Evolutionary conservation across 2,329 filamentous ascomycete genomes (phyloP), one percentile per base, ranked within the genome.

Genomic region (Xylaria sp.): DNA sequence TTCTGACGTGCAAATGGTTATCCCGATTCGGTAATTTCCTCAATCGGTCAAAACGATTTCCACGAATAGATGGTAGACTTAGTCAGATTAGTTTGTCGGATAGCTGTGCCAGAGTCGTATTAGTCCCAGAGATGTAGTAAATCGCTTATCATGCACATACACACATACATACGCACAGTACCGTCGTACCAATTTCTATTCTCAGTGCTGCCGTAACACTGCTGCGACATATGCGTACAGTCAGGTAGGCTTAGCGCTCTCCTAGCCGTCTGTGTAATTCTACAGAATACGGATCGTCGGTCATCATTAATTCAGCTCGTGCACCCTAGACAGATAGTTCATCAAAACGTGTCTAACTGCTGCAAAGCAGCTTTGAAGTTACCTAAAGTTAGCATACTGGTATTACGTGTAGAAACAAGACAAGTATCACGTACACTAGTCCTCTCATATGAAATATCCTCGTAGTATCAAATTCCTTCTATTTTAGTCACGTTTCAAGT

Each of bases 1-100:
- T 39, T 49, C 50, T 51, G 42, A 56, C 36, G 27, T 33, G 22
- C 22, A 29, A 44, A 45, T 66, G 27, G 64, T 39, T 63, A 42
- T 39, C 64, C 59, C 31, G 59, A 66, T 55, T 27, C 42, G 59
- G 64, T 2, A 63, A 66, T 54, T 63, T 66, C 59, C 47, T 49
- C 39, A 59, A 59, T 55, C 36, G 53, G 53, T 27, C 36, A 17
- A 7, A 27, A 29, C 10, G 29, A 20, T 45, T 53, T 53, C 49
- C 49, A 53, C 49, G 49, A 53, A 53, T 36, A 53, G 49, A 20
- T 31, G 10, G 29, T 27, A 27, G 17, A 17, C 2, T 13, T 50
- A 50, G 27, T 50, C 17, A 50, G 47, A 50, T 50, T n/a, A 31
- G 47, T 13, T 39, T 13, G 22, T 6, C 36, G 25, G 58, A 53